phyloP scores from a whole-genome alignment of 495 filamentous ascomycete genomes.

The Talaromyces wortmannii region DNA sequence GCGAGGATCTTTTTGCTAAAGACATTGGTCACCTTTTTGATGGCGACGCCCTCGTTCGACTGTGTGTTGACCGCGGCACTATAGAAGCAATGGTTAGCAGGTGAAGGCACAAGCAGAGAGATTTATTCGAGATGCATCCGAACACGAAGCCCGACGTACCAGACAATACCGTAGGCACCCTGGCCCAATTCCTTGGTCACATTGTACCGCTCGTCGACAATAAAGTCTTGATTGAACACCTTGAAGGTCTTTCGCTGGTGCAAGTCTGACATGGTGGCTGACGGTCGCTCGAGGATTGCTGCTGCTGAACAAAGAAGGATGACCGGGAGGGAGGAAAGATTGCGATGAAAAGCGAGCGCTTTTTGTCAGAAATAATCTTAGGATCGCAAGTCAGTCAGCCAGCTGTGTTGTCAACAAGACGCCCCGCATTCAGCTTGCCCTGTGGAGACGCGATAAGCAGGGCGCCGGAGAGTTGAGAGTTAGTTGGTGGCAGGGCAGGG shows the following conservation, averaged over 20 bases:
- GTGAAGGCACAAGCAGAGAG: neutral
- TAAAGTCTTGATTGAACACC: slow-evolving; percentile 99
- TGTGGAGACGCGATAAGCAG: neutral
- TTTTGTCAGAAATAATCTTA: neutral
- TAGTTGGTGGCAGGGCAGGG: too few relatives aligned
- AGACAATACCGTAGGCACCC: slow-evolving; percentile 97
- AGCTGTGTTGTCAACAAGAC: neutral
- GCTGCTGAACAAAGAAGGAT: neutral
- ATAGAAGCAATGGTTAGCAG: slow-evolving; percentile 6
- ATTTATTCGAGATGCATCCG: neutral
- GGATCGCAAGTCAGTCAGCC: neutral
- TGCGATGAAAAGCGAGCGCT: neutral
- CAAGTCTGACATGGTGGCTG: slow-evolving; percentile 60
- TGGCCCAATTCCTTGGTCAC: slow-evolving; percentile 98
- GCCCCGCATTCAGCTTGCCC: neutral
- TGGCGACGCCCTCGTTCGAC: slow-evolving; percentile 92
- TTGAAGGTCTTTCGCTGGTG: slow-evolving; percentile 94
- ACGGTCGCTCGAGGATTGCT: neutral
- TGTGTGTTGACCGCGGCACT: slow-evolving; percentile 89
- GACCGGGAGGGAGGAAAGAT: neutral
- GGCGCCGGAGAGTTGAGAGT: neutral
- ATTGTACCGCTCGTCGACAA: slow-evolving; percentile 95
- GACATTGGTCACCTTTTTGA: slow-evolving; percentile 99
- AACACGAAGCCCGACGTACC: slow-evolving; percentile 48
- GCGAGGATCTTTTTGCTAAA: slow-evolving; percentile 99